phyloP scores from a whole-genome alignment of 2,329 filamentous ascomycete genomes.

The Sarocladium strictum region DNA sequence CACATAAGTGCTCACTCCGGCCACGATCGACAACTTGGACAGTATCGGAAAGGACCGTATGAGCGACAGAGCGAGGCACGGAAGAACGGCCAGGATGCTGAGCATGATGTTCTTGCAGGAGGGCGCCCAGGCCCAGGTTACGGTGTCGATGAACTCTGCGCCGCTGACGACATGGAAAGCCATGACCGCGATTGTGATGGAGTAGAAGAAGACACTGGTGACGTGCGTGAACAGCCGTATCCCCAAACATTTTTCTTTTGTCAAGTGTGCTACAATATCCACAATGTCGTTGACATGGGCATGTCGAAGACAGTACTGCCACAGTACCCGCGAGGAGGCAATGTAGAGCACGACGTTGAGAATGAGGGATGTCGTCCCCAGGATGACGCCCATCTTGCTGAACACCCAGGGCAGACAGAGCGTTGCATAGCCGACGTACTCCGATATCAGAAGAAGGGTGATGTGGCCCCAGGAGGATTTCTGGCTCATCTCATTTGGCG shows the following conservation, averaged over 20 bases:
- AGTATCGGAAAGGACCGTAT: background rate
- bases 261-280: slow-evolving; percentile 4
- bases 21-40: background rate
- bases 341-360: background rate
- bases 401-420: slow-evolving; percentile 2
- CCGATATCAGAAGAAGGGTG: background rate
- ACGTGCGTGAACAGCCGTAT: background rate
- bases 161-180: slow-evolving; percentile 6
- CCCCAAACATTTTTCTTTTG: no score
- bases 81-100: background rate
- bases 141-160: slow-evolving; percentile 4
- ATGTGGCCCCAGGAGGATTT: slow-evolving; percentile 1
- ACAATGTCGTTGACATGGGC: background rate
- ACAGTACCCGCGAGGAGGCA: background rate
- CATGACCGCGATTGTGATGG: slow-evolving; percentile 9
- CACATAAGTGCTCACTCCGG: background rate
- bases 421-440: slow-evolving; percentile 2
- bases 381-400: background rate
- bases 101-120: slow-evolving; percentile 5
- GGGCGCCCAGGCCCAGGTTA: background rate
- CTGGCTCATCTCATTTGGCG: background rate
- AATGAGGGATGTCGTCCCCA: background rate
- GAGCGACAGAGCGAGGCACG: background rate
- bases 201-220: slow-evolving; percentile 5
- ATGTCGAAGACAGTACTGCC: slow-evolving; percentile 8